phyloP scores from a whole-genome alignment of 1,284 basidiomycete genomes.

The Sanghuangporus weigelae region DNA sequence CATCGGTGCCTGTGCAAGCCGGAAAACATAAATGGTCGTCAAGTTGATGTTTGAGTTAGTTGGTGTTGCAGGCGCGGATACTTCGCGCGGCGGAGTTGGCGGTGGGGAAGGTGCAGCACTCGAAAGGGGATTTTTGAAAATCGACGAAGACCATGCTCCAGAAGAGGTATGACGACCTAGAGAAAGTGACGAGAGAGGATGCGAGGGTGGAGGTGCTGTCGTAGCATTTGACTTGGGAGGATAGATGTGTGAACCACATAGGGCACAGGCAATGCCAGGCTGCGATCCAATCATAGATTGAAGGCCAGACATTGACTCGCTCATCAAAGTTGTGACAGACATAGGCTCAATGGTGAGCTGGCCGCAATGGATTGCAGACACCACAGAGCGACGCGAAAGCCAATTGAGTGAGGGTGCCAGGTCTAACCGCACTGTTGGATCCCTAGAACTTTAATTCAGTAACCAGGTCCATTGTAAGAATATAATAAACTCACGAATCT shows the following conservation, averaged over 20 bases:
- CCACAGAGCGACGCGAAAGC: conserved; percentile 85
- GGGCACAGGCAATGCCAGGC: conserved; percentile 51
- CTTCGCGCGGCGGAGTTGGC: conserved; percentile 27
- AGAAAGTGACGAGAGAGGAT: conserved; percentile 21
- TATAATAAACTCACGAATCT: conserved; percentile 68
- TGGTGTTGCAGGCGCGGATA: conserved; percentile 20
- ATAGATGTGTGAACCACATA: conserved; percentile 66
- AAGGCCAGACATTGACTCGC: conserved; percentile 36
- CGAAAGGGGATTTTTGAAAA: conserved; percentile 50
- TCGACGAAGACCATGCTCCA: conserved; percentile 45
- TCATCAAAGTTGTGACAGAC: conserved; percentile 44
- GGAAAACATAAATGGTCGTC: conserved; percentile 54
- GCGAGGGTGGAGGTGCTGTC: conserved; percentile 17
- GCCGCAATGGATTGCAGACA: conserved; percentile 82
- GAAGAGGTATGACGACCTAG: conserved; percentile 24
- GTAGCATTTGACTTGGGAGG: conserved; percentile 18
- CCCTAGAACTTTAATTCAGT: conserved; percentile 40
- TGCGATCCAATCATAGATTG: conserved; percentile 38
- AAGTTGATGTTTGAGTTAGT: conserved; percentile 20
- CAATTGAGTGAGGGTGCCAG: conserved; percentile 93
- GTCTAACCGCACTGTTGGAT: conserved; percentile 89
- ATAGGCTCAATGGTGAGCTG: conserved; percentile 90
- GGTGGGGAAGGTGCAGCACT: conserved; percentile 22
- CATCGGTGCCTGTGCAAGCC: conserved; percentile 35
- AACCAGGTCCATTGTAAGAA: conserved; percentile 1